phyloP scores from a whole-genome alignment of 768 basidiomycete genomes.

The Lactifluus volemus region DNA sequence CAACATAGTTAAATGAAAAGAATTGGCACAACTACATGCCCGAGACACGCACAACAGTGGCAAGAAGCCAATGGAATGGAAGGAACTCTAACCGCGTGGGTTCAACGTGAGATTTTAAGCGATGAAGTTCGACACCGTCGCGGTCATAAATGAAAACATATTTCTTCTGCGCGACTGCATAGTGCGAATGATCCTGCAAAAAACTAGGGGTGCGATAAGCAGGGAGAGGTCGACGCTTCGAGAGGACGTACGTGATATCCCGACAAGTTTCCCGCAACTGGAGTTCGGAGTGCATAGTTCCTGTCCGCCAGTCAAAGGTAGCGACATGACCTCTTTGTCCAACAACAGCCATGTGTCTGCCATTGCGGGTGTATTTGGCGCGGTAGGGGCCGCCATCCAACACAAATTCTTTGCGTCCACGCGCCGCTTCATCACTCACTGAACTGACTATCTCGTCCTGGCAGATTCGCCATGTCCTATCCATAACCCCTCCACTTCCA shows the following conservation, averaged over 20 bases:
- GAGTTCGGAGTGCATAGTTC: constrained; percentile 76
- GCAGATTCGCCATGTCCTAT: constrained; percentile 80
- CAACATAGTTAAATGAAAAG: not conserved
- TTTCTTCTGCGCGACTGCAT: constrained; percentile 93
- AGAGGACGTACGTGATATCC: constrained; percentile 70
- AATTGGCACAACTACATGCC: not conserved
- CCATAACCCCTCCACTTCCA: constrained; percentile 76
- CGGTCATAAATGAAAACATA: constrained; percentile 95
- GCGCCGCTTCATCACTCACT: constrained; percentile 67
- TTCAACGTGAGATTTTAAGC: constrained; percentile 77
- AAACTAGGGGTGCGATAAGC: constrained; percentile 41
- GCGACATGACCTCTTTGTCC: constrained; percentile 81
- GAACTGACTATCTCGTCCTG: constrained; percentile 68
- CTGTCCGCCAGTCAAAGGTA: constrained; percentile 90
- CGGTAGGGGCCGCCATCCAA: constrained; percentile 83
- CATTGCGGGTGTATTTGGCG: constrained; percentile 83
- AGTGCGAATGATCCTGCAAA: constrained; percentile 86
- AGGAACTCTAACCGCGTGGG: constrained; percentile 86
- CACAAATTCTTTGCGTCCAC: constrained; percentile 67
- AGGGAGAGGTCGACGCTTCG: not conserved
- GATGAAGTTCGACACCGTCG: constrained; percentile 87
- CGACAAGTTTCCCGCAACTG: constrained; percentile 85
- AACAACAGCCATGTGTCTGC: constrained; percentile 81
- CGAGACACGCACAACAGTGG: constrained; percentile 53
- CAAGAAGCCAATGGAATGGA: constrained; percentile 93